Conservation (phyloP, 2,329 filamentous ascomycete species). For the Orbilia javanica region DNA sequence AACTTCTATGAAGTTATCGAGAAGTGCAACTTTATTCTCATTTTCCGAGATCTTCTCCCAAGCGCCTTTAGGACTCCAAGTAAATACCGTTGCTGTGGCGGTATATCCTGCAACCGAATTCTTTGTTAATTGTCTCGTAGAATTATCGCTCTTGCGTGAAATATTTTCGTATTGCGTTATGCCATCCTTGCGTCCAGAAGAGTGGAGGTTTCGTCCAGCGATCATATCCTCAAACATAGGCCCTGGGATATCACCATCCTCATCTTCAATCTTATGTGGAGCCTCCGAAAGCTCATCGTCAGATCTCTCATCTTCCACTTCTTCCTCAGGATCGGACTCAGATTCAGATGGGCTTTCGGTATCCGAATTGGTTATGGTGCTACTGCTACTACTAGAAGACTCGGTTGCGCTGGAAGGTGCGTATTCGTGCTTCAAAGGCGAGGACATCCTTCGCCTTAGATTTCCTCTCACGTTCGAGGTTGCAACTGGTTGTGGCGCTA, state of each 20-base stretch:
- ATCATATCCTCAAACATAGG: slow-evolving; percentile 74
- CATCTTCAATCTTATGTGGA: slow-evolving; percentile 72
- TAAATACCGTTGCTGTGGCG: slow-evolving; percentile 43
- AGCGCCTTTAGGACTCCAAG: slow-evolving; percentile 52
- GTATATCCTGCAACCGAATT: slow-evolving; percentile 45
- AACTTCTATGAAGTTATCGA: slow-evolving; percentile 55
- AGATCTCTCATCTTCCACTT: slow-evolving; percentile 71
- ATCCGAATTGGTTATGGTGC: slow-evolving; percentile 27
- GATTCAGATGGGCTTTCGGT: slow-evolving; percentile 65
- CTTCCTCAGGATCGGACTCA: slow-evolving; percentile 68
- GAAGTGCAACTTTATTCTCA: slow-evolving; percentile 34
- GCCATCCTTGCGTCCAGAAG: slow-evolving; percentile 55
- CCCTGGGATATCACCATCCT: slow-evolving; percentile 65
- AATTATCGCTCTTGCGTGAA: slow-evolving; percentile 43
- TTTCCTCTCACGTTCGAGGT: slow-evolving; percentile 68
- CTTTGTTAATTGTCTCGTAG: slow-evolving; percentile 56
- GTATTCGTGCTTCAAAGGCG: slow-evolving; percentile 96
- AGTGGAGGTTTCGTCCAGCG: slow-evolving; percentile 65
- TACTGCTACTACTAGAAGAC: slow-evolving; percentile 59
- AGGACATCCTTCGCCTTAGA: slow-evolving; percentile 72
- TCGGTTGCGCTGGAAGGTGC: slow-evolving; percentile 79
- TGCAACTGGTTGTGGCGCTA: slow-evolving; percentile 72
- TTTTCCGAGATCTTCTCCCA: slow-evolving; percentile 56
- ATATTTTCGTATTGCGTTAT: slow-evolving; percentile 46
- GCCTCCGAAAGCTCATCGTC: slow-evolving; percentile 57